Evolutionary conservation across 495 filamentous ascomycete genomes (phyloP).

Genomic region (Pyrenula aspistea): DNA sequence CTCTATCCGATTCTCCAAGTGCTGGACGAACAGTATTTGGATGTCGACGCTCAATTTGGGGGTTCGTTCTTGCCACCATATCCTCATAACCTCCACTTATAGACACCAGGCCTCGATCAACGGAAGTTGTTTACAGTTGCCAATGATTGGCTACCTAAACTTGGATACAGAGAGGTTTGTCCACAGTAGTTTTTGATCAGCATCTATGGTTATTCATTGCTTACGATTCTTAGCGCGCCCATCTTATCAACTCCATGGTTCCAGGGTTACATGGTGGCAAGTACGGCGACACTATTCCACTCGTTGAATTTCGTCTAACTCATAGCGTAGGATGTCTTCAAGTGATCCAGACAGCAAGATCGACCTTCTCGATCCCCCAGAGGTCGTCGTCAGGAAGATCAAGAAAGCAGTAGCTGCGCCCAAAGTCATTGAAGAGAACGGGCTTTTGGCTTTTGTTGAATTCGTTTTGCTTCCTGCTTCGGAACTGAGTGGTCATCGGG

Average conservation of each 20-base stretch:
- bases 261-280: conserved; percentile 75
- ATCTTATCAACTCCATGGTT: conserved; percentile 87
- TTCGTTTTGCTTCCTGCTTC: conserved; percentile 68
- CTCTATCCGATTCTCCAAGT: conserved; percentile 73
- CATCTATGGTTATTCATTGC: conserved; percentile 15
- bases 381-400: conserved; percentile 65
- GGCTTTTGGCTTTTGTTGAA: conserved; percentile 71
- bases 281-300: conserved; percentile 16
- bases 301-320: too few species aligned
- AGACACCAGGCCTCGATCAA: conserved; percentile 52
- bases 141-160: conserved; percentile 15
- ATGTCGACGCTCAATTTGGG: conserved; percentile 67
- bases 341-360: conserved; percentile 66
- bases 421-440: conserved; percentile 69
- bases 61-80: conserved; percentile 7
- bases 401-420: conserved; percentile 71
- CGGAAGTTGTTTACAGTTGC: conserved; percentile 82
- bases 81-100: neutral
- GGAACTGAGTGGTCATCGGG: conserved; percentile 16
- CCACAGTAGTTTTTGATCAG: neutral
- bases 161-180: conserved; percentile 14
- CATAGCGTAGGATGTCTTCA: conserved; percentile 22
- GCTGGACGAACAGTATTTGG: conserved; percentile 82
- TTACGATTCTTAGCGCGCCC: conserved; percentile 41
- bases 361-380: conserved; percentile 70